Base-by-base conservation (phyloP, 2,329 filamentous ascomycete species). In the Ophiocordyceps unilateralis region DNA sequence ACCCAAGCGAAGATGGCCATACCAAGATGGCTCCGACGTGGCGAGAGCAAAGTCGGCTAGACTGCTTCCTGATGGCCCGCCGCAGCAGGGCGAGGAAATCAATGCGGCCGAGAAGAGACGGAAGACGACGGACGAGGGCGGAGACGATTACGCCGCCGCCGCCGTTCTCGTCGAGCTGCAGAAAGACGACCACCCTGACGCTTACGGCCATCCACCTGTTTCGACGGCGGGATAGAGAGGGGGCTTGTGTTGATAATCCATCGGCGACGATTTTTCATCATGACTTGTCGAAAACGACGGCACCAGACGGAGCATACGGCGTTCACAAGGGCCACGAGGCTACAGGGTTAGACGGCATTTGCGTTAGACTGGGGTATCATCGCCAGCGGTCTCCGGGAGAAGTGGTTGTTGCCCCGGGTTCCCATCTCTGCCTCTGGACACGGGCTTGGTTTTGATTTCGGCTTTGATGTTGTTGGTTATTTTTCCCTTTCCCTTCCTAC, bases 91-190 rank as follows among this genome's bases (percentile, higher is more conserved):
- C 14, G 32, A 21, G 12, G 28, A 40, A 5, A 23, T n/a, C 17
- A 4, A 15, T 8, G 30, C n/a, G n/a, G n/a, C n/a, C n/a, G n/a
- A 28, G 24, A 24, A 26, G 23, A 8, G 42, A 26, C 20, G n/a
- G n/a, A n/a, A 34, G 26, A 19, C 12, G 6, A 17, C 23, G 2
- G 21, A 28, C 21, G 17, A 19, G 7, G n/a, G 37, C 14, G 22
- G 24, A 10, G 38, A 42, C 19, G 44, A 42, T 19, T 41, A 42
- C 23, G 41, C 44, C 2, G 44, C 44, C 2, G 44, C 44, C 11
- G 41, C 41, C 5, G 38, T 45, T 9, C 44, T 43, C 10, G 38
- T 43, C 22, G 37, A 22, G 30, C 38, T 45, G 9, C 41, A 42
- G 19, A 41, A 21, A 15, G 22, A 30, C 19, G 19, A 42, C 11